Conservation (phyloP, 1,139 yeast genomes). For the Spathaspora sp. region DNA sequence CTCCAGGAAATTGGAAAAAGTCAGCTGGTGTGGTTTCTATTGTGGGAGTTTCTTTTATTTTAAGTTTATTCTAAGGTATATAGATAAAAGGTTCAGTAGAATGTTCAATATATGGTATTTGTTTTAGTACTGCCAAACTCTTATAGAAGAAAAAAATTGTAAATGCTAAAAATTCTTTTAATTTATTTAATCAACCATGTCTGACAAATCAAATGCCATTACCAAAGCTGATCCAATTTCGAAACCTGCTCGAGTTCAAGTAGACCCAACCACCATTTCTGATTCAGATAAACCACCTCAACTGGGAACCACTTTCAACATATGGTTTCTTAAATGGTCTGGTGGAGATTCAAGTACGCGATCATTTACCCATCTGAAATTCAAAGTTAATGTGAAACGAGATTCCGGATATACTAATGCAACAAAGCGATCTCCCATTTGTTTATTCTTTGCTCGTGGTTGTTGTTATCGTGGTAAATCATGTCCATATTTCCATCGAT, state of each 20-base stretch:
- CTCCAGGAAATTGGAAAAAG: constrained; percentile 38
- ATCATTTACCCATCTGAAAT: constrained; percentile 33
- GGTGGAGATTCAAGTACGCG: constrained; percentile 56
- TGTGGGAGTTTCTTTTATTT: constrained; percentile 37
- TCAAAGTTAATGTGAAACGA: constrained; percentile 53
- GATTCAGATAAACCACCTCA: constrained; percentile 69
- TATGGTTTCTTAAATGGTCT: constrained; percentile 89
- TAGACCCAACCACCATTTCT: constrained; percentile 60
- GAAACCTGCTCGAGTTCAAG: constrained; percentile 63
- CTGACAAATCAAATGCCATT: not conserved
- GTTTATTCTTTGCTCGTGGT: constrained; percentile 88
- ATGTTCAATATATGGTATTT: constrained; percentile 2
- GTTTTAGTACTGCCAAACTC: not conserved
- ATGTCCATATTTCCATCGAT: constrained; percentile 75
- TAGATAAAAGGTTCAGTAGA: not conserved
- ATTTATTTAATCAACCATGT: not conserved
- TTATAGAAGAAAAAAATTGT: not conserved
- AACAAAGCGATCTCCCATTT: constrained; percentile 45
- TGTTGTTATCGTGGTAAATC: constrained; percentile 75
- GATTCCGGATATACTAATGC: constrained; percentile 83
- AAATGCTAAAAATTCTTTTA: not conserved
- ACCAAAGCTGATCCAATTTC: constrained; percentile 8
- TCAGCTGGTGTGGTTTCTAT: constrained; percentile 38
- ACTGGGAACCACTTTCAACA: constrained; percentile 65
- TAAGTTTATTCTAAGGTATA: constrained; percentile 28